A percentile compares a stretch with the other conserved stretches of the same genome.
Conservation (phyloP, 1,139 yeast genomes). For the Arxiozyma slooffiae region DNA sequence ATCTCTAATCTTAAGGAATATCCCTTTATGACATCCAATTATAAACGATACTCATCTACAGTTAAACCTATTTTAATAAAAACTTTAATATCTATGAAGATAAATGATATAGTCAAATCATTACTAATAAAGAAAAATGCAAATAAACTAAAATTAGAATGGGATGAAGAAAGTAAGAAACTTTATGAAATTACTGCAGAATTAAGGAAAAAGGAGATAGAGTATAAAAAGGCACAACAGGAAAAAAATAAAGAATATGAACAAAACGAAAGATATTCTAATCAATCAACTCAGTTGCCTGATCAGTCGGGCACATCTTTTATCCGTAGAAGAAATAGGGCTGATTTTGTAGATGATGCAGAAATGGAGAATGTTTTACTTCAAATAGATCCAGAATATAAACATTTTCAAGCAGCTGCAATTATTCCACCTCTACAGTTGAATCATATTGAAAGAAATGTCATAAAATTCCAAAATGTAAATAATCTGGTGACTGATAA, state of each 20-base stretch:
- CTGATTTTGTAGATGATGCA: conserved; percentile 35
- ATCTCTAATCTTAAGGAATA: conserved; percentile 39
- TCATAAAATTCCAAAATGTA: conserved; percentile 47
- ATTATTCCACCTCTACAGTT: conserved; percentile 58
- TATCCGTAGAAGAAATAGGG: conserved; percentile 63
- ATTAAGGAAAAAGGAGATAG: conserved; percentile 43
- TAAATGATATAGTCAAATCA: conserved; percentile 31
- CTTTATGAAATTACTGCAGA: conserved; percentile 49
- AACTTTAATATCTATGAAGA: conserved; percentile 29
- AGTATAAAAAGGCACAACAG: conserved; percentile 29
- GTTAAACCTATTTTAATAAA: conserved; percentile 33
- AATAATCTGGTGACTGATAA: conserved; percentile 67
- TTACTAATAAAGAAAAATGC: conserved; percentile 42
- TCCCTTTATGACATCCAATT: conserved; percentile 41
- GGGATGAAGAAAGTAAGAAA: conserved; percentile 40
- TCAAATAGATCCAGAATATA: conserved; percentile 56
- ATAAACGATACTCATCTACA: conserved; percentile 36
- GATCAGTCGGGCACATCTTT: conserved; percentile 10
- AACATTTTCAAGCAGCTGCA: conserved; percentile 78
- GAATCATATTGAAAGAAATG: conserved; percentile 49
- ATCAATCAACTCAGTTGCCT: conserved; percentile 11
- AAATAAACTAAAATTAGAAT: conserved; percentile 34
- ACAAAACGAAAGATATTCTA: conserved; percentile 19
- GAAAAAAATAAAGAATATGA: conserved; percentile 18
- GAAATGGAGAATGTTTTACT: conserved; percentile 29